These are phyloP conservation scores for Phytophthora tentaculata DNA, from an alignment of 352 stramenopile species.

Conservation along the genomic window DNA sequence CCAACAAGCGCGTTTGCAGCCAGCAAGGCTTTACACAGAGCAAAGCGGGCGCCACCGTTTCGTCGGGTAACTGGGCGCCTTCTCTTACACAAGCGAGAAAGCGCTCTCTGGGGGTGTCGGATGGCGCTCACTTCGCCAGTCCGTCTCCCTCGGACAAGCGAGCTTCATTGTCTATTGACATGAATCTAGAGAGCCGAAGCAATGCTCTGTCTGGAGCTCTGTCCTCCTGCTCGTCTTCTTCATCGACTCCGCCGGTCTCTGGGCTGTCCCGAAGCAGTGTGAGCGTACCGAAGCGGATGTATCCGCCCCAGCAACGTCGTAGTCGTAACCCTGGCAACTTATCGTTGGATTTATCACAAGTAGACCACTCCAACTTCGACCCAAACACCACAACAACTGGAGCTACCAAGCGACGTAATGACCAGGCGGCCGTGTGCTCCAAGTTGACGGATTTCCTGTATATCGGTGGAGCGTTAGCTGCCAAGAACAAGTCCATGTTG, in stretches of 20 bases:
- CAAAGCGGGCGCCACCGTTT: conserved; percentile 29
- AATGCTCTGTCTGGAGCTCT: conserved; percentile 14
- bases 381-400: conserved; percentile 21
- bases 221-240: conserved; percentile 33
- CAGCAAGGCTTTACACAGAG: conserved; percentile 40
- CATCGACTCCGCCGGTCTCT: conserved; percentile 18
- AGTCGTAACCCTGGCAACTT: conserved; percentile 84
- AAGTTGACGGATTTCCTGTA: conserved; percentile 89
- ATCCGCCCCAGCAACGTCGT: conserved; percentile 56
- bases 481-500: conserved; percentile 80
- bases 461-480: conserved; percentile 81
- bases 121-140: conserved; percentile 33
- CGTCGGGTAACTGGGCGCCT: conserved; percentile 26
- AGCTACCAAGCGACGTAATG: conserved; percentile 44
- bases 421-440: conserved; percentile 78
- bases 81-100: conserved; percentile 38
- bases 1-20: conserved; percentile 48
- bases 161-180: conserved; percentile 36
- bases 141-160: conserved; percentile 33
- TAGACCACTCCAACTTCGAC: conserved; percentile 56
- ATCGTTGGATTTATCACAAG: conserved; percentile 81
- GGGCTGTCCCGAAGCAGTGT: conserved; percentile 24
- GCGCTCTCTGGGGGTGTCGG: conserved; percentile 31
- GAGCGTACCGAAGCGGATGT: conserved; percentile 48
- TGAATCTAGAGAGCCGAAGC: conserved; percentile 38